These are phyloP conservation scores for Flaveria robusta DNA, from an alignment of 129 eudicot genomes.

Conservation along the genomic window DNA sequence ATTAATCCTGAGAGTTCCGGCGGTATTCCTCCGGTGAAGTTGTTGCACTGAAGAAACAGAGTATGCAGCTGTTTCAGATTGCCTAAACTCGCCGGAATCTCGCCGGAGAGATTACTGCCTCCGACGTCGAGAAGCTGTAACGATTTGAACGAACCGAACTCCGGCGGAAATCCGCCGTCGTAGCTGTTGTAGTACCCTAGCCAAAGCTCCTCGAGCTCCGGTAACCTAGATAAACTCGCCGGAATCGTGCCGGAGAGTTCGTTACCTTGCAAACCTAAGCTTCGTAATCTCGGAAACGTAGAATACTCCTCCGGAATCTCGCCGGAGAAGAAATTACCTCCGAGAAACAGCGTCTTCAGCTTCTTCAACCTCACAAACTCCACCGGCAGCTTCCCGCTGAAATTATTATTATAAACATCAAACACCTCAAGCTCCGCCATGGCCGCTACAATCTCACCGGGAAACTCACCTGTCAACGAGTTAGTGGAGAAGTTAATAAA, in stretches of 20 bases:
- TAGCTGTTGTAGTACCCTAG: slow-evolving; percentile 65
- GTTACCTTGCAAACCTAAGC: slow-evolving; percentile 62
- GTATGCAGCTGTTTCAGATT: slow-evolving; percentile 55
- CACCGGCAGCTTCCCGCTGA: slow-evolving; percentile 59
- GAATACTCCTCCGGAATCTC: slow-evolving; percentile 64
- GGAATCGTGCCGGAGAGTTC: slow-evolving; percentile 64
- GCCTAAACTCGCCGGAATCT: slow-evolving; percentile 69
- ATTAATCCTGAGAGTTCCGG: slow-evolving; percentile 49
- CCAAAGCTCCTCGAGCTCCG: slow-evolving; percentile 45
- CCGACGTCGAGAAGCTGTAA: slow-evolving; percentile 56
- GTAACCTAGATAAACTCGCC: slow-evolving; percentile 43
- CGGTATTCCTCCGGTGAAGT: slow-evolving; percentile 65
- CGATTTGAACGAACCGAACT: slow-evolving; percentile 51
- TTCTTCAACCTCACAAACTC: slow-evolving; percentile 44
- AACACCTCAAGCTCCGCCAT: slow-evolving; percentile 55
- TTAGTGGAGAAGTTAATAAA: slow-evolving; percentile 58
- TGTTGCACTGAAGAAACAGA: slow-evolving; percentile 69
- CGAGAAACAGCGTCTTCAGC: slow-evolving; percentile 49
- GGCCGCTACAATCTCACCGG: slow-evolving; percentile 35
- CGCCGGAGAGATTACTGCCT: slow-evolving; percentile 69
- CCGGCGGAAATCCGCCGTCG: slow-evolving; percentile 74
- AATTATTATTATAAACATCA: slow-evolving; percentile 72
- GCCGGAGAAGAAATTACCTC: slow-evolving; percentile 79
- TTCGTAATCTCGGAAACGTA: slow-evolving; percentile 34
- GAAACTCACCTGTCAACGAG: slow-evolving; percentile 52